Base-by-base conservation (phyloP, 805 yeast species). In the Yarrowia sp. region DNA sequence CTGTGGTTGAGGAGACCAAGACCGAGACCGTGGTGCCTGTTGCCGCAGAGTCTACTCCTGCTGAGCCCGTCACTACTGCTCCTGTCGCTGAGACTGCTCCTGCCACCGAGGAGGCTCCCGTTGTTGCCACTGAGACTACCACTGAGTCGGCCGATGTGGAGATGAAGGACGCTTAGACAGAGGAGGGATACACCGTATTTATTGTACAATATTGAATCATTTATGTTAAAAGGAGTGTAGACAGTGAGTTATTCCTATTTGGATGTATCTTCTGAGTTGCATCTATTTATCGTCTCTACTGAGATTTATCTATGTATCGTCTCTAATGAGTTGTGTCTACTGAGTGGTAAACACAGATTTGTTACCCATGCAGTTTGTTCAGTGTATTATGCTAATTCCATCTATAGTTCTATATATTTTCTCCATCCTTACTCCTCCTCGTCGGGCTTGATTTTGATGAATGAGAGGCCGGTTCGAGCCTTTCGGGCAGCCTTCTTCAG, bases 401-500 rank as follows among this genome's bases (percentile, higher is more conserved):
- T 33, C 58, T 30, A 33, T 53, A 38, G 13, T 20, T 10, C 15
- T 44, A 30, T 55, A 39, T 30, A 15, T 40, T 40, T 15, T 14
- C 19, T 14, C 19, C 55, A 10, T 33, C 30, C 30, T 10, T 55
- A 17, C 9, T 34, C 24, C 19, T 58, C 53, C 34, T 61, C 53
- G 6, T 46, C 69, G 6, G 70, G 65, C 70, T 85, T 84, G 47
- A 87, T 74, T n/a, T 81, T 79, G 14, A 90, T 70, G 69, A 89
- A 85, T 6, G 86, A 80, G 5, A 88, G 75, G 3, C 93, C 88
- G 50, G 83, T 80, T 71, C 93, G 80, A 0, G 93, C 95, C 7
- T 72, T 72, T 2, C 73, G 75, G 1, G 86, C 79, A 0, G 86
- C 86, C 20, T 74, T 76, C 14, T 77, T 77, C 46, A 93, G 78